phyloP scores from a whole-genome alignment of 305 asterid species.

The Rubia balearica region DNA sequence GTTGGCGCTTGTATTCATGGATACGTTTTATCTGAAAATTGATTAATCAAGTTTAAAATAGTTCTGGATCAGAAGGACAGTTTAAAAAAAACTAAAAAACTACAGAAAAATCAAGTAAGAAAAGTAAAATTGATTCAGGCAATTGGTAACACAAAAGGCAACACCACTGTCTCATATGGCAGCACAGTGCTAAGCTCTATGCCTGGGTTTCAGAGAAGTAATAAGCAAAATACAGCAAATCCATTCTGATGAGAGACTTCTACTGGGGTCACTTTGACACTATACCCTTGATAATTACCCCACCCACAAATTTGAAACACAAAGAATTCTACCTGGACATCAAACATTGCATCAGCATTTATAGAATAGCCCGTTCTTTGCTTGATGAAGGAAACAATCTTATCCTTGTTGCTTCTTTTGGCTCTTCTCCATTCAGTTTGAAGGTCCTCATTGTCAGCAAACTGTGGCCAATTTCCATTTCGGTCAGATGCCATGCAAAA shows the following conservation, averaged over 20 bases:
- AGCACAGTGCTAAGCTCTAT: background rate
- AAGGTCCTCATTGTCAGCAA: slow-evolving; percentile 81
- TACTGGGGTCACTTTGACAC: background rate
- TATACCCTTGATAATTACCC: background rate
- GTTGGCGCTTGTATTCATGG: slow-evolving; percentile 90
- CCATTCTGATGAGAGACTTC: background rate
- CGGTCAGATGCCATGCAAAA: slow-evolving; percentile 17
- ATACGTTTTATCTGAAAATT: slow-evolving; percentile 76
- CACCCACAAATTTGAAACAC: slow-evolving; percentile 1
- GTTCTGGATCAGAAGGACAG: slow-evolving; percentile 1
- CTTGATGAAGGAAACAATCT: slow-evolving; percentile 62
- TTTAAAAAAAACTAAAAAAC: background rate
- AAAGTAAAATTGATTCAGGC: background rate
- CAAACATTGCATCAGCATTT: slow-evolving; percentile 89
- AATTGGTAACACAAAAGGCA: background rate
- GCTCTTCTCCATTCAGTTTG: slow-evolving; percentile 81
- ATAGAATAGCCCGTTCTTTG: slow-evolving; percentile 80
- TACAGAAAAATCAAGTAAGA: background rate
- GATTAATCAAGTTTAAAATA: background rate
- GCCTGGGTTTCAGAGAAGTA: background rate
- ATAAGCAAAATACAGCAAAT: background rate
- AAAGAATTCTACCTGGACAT: slow-evolving; percentile 61
- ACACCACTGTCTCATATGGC: background rate
- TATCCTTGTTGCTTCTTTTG: slow-evolving; percentile 62
- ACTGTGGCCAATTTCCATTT: slow-evolving; percentile 37